A percentile compares a stretch with the other conserved stretches of the same genome.
Conservation (phyloP, 2,329 filamentous ascomycete species). For the Blumeriella jaapii region DNA sequence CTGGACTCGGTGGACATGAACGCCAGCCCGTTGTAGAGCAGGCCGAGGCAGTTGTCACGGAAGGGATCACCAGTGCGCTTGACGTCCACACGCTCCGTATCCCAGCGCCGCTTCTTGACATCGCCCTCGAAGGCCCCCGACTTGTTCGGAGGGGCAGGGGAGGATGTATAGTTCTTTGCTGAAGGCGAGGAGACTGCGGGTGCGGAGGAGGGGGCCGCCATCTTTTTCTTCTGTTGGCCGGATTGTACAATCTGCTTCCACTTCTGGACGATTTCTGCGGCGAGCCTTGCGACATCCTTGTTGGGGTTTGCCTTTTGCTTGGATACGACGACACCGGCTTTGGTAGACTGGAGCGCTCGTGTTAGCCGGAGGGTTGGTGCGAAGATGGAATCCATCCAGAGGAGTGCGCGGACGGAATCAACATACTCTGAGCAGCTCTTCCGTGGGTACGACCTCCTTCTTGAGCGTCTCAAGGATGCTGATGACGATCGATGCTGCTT, state of each 20-base stretch:
- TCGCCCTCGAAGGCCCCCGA: conserved; percentile 46
- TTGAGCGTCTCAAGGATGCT: conserved; percentile 68
- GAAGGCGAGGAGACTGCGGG: conserved; percentile 16
- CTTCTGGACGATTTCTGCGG: conserved; percentile 73
- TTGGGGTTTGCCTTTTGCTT: conserved; percentile 67
- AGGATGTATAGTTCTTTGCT: conserved; percentile 17
- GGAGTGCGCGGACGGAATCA: conserved; percentile 16
- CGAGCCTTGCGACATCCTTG: conserved; percentile 68
- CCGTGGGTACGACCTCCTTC: conserved; percentile 69
- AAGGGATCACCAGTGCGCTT: conserved; percentile 61
- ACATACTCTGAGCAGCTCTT: conserved; percentile 74
- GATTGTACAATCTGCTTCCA: conserved; percentile 73
- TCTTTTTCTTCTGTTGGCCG: conserved; percentile 42
- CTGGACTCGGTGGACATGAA: conserved; percentile 60
- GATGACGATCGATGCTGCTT: conserved; percentile 61
- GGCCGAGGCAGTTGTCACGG: conserved; percentile 76
- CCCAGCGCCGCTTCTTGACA: conserved; percentile 70
- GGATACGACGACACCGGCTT: conserved; percentile 80
- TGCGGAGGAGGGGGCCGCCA: conserved; percentile 12
- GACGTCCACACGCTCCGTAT: conserved; percentile 68
- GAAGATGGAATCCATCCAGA: too few species aligned
- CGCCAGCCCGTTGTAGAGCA: conserved; percentile 85
- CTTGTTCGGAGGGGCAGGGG: conserved; percentile 31
- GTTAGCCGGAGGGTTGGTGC: too few species aligned
- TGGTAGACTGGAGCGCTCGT: conserved; percentile 51